Conservation (phyloP, 805 yeast species). For the Suhomyces canberraensis region DNA sequence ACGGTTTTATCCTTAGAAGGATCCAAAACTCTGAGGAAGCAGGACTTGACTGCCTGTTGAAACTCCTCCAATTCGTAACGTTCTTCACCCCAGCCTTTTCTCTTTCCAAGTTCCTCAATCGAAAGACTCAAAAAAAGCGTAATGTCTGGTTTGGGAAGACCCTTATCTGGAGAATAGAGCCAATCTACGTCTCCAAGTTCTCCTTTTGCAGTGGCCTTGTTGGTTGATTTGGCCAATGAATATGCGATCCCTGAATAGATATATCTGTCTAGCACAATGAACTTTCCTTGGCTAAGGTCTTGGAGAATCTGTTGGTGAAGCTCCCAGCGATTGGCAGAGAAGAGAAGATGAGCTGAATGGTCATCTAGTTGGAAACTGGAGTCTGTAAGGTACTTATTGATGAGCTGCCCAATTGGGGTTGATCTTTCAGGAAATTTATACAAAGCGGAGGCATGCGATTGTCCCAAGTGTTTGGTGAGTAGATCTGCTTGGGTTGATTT, state of each 20-base stretch:
- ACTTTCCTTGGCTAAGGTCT: conserved; percentile 49
- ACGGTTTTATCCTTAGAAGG: conserved; percentile 27
- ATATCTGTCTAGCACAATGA: conserved; percentile 78
- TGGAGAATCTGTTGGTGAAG: conserved; percentile 44
- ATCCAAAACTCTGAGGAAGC: conserved; percentile 51
- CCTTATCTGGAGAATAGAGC: conserved; percentile 80
- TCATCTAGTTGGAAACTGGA: conserved; percentile 54
- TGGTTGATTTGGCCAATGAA: conserved; percentile 65
- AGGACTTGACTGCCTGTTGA: conserved; percentile 64
- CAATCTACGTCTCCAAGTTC: conserved; percentile 53
- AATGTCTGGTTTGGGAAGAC: conserved; percentile 83
- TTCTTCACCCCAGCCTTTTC: conserved; percentile 93
- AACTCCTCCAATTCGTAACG: conserved; percentile 76
- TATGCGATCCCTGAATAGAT: conserved; percentile 93
- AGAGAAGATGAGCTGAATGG: conserved; percentile 80
- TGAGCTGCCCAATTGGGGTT: conserved; percentile 76
- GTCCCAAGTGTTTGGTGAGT: conserved; percentile 16
- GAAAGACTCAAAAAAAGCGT: conserved; percentile 71
- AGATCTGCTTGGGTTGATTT: conserved; percentile 76
- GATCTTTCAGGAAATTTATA: conserved; percentile 86
- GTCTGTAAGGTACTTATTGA: conserved; percentile 66
- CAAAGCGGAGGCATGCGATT: conserved; percentile 28
- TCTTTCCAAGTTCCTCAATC: conserved; percentile 36
- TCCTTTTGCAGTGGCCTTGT: conserved; percentile 4
- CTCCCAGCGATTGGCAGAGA: conserved; percentile 97